These are phyloP conservation scores for Cadophora luteo-olivacea DNA, from an alignment of 2,329 filamentous ascomycete genomes.

Conservation along the genomic window DNA sequence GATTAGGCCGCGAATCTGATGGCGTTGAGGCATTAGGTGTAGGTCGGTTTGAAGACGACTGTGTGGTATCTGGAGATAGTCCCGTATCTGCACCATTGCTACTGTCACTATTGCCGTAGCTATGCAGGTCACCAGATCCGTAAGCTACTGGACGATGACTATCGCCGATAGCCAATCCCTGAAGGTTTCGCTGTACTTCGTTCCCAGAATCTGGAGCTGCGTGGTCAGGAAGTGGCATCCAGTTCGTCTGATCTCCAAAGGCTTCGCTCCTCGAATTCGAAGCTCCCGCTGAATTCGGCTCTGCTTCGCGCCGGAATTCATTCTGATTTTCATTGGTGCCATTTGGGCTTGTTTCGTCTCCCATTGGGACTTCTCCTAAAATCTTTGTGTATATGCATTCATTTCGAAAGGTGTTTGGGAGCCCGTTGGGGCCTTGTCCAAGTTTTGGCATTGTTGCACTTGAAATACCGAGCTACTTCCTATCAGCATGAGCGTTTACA, in stretches of 20 bases:
- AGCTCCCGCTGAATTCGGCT: constrained; percentile 26
- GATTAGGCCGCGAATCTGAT: constrained; percentile 48
- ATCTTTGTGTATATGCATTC: constrained; percentile 32
- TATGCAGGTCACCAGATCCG: constrained; percentile 36
- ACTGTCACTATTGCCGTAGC: constrained; percentile 51
- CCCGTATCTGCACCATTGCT: constrained; percentile 46
- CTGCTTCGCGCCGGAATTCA: constrained; percentile 19
- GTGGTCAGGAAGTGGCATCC: constrained; percentile 29
- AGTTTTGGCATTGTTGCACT: constrained; percentile 32
- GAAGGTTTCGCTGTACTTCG: constrained; percentile 35
- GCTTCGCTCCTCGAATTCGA: constrained; percentile 20
- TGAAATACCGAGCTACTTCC: constrained; percentile 38
- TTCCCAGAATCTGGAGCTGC: constrained; percentile 22
- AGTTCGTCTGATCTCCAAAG: constrained; percentile 30
- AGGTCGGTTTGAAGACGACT: constrained; percentile 55
- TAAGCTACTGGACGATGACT: constrained; percentile 19
- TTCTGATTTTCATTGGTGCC: constrained; percentile 4
- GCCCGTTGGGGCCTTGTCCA: constrained; percentile 13
- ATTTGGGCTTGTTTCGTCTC: constrained; percentile 25
- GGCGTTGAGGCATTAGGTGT: constrained; percentile 64
- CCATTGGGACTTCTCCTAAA: constrained; percentile 3
- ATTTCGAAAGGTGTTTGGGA: constrained; percentile 16
- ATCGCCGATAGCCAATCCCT: constrained; percentile 34
- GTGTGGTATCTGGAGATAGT: constrained; percentile 37
- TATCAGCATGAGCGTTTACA: constrained; percentile 25